These are phyloP conservation scores for Pseudopyricularia javanii DNA, from an alignment of 2,329 filamentous ascomycete species.

Conservation along the genomic window DNA sequence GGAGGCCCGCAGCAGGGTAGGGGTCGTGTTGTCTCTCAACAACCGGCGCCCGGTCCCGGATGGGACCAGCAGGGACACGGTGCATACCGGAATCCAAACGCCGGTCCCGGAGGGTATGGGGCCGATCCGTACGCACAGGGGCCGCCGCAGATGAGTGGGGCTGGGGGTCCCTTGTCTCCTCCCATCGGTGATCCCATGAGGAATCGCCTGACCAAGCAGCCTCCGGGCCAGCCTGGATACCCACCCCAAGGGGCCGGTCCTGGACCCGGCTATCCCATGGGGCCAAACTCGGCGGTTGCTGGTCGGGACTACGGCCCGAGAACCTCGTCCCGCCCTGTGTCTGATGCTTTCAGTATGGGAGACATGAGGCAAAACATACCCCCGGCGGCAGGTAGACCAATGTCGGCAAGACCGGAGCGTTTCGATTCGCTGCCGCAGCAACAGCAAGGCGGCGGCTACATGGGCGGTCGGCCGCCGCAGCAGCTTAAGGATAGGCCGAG, in stretches of 20 bases:
- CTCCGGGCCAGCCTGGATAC: conserved; percentile 5
- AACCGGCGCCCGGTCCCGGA: conserved; percentile 11
- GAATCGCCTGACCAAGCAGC: conserved; percentile 25
- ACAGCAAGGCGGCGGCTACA: conserved; percentile 2
- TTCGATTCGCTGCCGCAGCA: conserved; percentile 12
- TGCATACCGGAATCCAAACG: conserved; percentile 5
- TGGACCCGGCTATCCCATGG: not conserved
- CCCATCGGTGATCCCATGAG: conserved; percentile 19
- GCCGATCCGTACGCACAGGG: conserved; percentile 2
- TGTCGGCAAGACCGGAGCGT: conserved; percentile 15
- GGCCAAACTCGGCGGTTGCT: conserved; percentile 11
- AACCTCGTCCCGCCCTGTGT: conserved; percentile 17
- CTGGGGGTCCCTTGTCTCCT: conserved; percentile 12
- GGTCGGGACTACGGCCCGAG: conserved; percentile 26
- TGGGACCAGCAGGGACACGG: conserved; percentile 5
- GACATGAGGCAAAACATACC: not conserved
- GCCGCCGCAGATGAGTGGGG: not conserved
- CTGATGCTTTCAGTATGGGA: conserved; percentile 12
- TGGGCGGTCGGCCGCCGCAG: conserved; percentile 3
- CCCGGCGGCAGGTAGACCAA: conserved; percentile 8
- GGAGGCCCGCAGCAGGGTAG: conserved; percentile 22
- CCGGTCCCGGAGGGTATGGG: conserved; percentile 6
- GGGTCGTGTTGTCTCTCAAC: conserved; percentile 25
- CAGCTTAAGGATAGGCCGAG: conserved; percentile 13
- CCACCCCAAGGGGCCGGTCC: conserved; percentile 8